Evolutionary conservation across 2,329 filamentous ascomycete genomes (phyloP).

Genomic region (Parastagonospora nodorum): DNA sequence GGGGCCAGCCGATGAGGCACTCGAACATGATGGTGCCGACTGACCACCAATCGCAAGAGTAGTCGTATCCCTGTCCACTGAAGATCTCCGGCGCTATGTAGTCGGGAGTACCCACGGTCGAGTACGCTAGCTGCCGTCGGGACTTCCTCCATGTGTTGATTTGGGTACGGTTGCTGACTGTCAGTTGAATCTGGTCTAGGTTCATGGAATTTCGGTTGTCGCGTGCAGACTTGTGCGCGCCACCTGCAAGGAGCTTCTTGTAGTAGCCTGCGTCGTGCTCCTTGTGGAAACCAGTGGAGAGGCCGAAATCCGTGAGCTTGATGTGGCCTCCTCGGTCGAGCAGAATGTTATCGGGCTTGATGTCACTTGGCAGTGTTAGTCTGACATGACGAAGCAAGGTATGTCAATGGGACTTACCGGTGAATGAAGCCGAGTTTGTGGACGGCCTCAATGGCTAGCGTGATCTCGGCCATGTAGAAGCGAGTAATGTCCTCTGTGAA

Average conservation of each 20-base stretch:
- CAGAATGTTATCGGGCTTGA: constrained; percentile 98
- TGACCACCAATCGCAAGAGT: constrained; percentile 99
- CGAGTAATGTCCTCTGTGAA: constrained; percentile 98
- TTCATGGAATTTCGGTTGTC: constrained; percentile 89
- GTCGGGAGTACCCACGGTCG: constrained; percentile 95
- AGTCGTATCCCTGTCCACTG: constrained; percentile 92
- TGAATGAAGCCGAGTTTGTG: constrained; percentile 98
- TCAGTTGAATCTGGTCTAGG: constrained; percentile 96
- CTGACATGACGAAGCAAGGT: neutral
- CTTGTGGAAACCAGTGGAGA: constrained; percentile 97
- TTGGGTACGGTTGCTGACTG: constrained; percentile 94
- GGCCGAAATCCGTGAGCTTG: constrained; percentile 96
- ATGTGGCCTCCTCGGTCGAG: constrained; percentile 95
- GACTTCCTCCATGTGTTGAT: constrained; percentile 99
- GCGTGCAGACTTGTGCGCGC: constrained; percentile 50
- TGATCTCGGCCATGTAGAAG: constrained; percentile 98
- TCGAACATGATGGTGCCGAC: constrained; percentile 99
- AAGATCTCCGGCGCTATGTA: constrained; percentile 99
- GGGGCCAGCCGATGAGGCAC: constrained; percentile 97
- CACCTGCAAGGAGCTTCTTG: constrained; percentile 86
- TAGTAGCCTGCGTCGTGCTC: constrained; percentile 99
- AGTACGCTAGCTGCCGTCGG: constrained; percentile 93
- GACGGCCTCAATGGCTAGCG: constrained; percentile 97
- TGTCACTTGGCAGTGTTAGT: constrained; percentile 69
- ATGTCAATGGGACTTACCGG: constrained; percentile 65